Evolutionary conservation across 2,329 filamentous ascomycete species (phyloP).

Genomic region (Verticillium dahliae): DNA sequence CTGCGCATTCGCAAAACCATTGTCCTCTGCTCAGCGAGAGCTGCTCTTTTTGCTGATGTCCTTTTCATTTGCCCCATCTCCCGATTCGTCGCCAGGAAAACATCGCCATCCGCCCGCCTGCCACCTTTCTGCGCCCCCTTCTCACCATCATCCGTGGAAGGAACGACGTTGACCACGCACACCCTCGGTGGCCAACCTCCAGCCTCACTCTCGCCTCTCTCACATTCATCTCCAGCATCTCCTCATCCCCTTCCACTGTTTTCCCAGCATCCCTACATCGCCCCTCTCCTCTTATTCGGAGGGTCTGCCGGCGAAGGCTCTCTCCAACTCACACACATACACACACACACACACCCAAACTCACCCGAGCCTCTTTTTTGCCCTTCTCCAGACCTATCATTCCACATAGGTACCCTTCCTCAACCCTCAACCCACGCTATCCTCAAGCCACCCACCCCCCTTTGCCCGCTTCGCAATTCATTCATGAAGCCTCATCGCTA

Average conservation of each 20-base stretch:
- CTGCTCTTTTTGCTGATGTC: background rate
- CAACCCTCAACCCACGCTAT: background rate
- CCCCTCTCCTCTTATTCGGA: background rate
- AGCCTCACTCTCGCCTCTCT: background rate
- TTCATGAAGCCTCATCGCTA: slow-evolving; percentile 24
- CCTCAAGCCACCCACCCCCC: background rate
- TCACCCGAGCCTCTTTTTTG: background rate
- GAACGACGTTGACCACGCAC: background rate
- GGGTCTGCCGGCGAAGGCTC: background rate
- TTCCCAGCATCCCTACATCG: background rate
- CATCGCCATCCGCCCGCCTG: background rate
- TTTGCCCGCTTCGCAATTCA: background rate
- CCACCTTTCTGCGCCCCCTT: background rate
- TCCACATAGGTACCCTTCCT: background rate
- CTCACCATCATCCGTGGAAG: background rate
- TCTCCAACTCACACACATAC: background rate
- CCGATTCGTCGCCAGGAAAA: background rate
- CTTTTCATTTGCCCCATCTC: background rate
- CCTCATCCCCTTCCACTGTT: background rate
- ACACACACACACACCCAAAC: too few species aligned
- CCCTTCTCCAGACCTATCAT: background rate
- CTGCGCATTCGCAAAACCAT: background rate
- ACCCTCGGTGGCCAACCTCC: background rate
- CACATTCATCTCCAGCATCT: background rate
- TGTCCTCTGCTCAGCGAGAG: background rate